Base-by-base conservation (phyloP, 768 basidiomycete species). In the Galerina sulciceps region DNA sequence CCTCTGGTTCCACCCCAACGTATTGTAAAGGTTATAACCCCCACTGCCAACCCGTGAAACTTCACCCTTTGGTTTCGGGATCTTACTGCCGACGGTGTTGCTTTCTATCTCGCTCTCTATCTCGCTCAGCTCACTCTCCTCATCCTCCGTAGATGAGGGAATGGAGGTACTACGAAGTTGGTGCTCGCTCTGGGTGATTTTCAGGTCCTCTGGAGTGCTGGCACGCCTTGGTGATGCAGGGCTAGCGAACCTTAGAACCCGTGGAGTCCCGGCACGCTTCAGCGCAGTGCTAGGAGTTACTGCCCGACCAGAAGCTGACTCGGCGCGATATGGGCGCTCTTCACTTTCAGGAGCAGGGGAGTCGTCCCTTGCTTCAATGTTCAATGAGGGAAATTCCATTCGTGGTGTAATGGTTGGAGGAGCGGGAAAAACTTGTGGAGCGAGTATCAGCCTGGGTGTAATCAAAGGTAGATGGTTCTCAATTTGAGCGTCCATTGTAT, bases 401-500 rank as follows among this genome's bases (percentile, higher is more conserved):
- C n/a, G n/a, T n/a, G n/a, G n/a, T n/a, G n/a, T n/a, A n/a, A n/a
- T n/a, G n/a, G n/a, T n/a, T n/a, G n/a, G n/a, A n/a, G n/a, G n/a
- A n/a, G n/a, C n/a, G n/a, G n/a, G n/a, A n/a, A n/a, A n/a, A n/a
- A n/a, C n/a, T n/a, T n/a, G n/a, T n/a, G n/a, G n/a, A n/a, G n/a
- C n/a, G n/a, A n/a, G n/a, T n/a, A n/a, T n/a, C n/a, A n/a, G n/a
- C n/a, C n/a, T n/a, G n/a, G n/a, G n/a, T n/a, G n/a, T n/a, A n/a
- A 51, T 41, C 26, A 54, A 55, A 18, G 50, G 50, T 54, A 56
- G 17, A 31, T 61, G 43, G 41, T 54, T 35, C 57, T 53, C 20
- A 8, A 55, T n/a, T 17, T 55, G 53, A n/a, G 53, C 50, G 35
- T 52, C 43, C 55, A 40, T 61, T 43, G 58, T 49, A 38, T 50